Conservation (phyloP, 75 land plant genomes). For the Pinus taeda region DNA sequence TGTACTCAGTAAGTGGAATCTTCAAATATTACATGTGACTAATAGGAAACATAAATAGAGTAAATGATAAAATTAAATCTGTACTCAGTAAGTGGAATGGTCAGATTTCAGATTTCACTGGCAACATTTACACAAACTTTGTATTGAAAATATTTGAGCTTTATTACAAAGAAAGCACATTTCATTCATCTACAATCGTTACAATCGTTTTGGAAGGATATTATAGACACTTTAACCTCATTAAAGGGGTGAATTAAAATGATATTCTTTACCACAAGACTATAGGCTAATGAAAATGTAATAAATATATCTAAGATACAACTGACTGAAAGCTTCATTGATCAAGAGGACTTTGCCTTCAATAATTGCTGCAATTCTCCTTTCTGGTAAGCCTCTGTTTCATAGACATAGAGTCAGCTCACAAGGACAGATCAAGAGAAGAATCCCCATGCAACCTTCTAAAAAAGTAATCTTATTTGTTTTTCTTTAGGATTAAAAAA, state of each 20-base stretch:
- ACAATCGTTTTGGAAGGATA: not conserved
- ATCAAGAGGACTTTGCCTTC: slow-evolving; percentile 1
- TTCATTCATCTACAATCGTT: slow-evolving; percentile 1
- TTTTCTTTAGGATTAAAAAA: not conserved
- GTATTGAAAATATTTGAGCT: not conserved
- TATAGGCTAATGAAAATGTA: not conserved
- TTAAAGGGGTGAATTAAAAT: not conserved
- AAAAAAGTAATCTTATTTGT: not conserved
- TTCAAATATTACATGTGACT: not conserved
- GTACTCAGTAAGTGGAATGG: not conserved
- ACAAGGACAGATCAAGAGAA: not conserved
- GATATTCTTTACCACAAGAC: not conserved
- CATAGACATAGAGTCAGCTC: not conserved
- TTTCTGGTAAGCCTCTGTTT: slow-evolving; percentile 8
- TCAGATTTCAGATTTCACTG: not conserved
- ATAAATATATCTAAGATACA: not conserved
- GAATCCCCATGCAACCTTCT: not conserved
- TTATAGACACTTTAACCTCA: not conserved
- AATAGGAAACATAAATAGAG: not conserved
- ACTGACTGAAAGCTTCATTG: not conserved
- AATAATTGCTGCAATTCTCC: slow-evolving; percentile 6
- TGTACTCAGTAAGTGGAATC: no score
- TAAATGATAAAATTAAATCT: not conserved
- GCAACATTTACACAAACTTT: not conserved
- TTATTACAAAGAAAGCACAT: not conserved